Evolutionary conservation across 1,284 basidiomycete species (phyloP), one percentile per base, ranked within the genome.

Genomic region (Trichosporon inkin): DNA sequence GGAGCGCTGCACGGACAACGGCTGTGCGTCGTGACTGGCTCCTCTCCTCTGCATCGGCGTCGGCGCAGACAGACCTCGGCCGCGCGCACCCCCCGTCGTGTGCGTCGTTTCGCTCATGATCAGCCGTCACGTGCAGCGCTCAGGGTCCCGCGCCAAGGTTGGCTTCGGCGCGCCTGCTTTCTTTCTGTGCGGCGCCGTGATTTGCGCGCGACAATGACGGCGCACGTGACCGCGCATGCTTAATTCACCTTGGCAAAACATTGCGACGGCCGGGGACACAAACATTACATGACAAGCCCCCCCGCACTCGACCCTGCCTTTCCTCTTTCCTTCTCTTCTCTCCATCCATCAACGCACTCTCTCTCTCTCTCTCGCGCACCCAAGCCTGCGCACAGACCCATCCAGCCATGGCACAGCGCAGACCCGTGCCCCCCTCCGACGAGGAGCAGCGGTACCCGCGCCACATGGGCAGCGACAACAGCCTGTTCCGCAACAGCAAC

Each of bases 401-500:
- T 32, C 24, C 44, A 28, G 44, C 24, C 44, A 49, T 49, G 44
- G 44, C 44, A 28, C 44, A 49, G 44, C 44, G 44, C 24, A 7
- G 44, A 32, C 44, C 24, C 14, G 44, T 24, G 24, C 44, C 44
- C 44, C 44, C 44, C 44, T 32, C 24, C 24, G 44, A 49, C 7
- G 44, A 24, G 14, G 44, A 49, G 22, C 44, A 49, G 24, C 24
- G 24, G 11, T 49, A 49, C 44, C 44, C 22, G 13, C 44, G 51
- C 19, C 51, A 53, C 51, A 19, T 34, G 35, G 28, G 36, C 19
- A 53, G 51, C 34, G 36, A 37, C 34, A 53, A 24, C 44, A 49
- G 44, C 44, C 16, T 49, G 24, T 49, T 49, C 44, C 44, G 44
- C 44, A 49, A 38, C 16, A 47, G 58, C 20, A 58, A 64, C 60